These are phyloP conservation scores for Penicillium pulvis DNA, from an alignment of 495 filamentous ascomycete species.

Conservation along the genomic window DNA sequence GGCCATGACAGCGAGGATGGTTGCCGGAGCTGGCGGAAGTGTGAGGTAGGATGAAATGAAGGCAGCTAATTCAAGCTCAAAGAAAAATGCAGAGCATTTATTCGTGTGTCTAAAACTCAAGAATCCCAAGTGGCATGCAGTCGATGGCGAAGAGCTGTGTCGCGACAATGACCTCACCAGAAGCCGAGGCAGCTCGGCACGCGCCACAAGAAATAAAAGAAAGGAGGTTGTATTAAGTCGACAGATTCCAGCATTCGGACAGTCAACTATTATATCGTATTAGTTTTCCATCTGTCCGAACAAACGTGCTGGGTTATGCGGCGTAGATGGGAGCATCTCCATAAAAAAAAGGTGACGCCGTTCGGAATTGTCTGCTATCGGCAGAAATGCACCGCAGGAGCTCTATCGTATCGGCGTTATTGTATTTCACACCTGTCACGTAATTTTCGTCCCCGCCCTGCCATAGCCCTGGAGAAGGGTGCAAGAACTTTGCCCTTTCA, in stretches of 20 bases:
- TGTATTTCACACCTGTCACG: slow-evolving; percentile 1
- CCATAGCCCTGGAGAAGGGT: background rate
- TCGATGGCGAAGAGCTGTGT: background rate
- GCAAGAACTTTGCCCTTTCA: background rate
- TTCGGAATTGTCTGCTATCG: slow-evolving; percentile 7
- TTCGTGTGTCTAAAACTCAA: background rate
- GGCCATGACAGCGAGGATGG: slow-evolving; percentile 6
- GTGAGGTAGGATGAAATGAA: background rate
- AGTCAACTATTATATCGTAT: background rate
- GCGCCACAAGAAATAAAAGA: background rate
- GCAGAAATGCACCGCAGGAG: background rate
- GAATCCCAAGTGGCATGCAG: background rate
- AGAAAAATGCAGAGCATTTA: background rate
- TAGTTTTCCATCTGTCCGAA: slow-evolving; percentile 18
- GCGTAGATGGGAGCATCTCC: slow-evolving; percentile 44
- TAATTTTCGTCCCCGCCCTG: background rate
- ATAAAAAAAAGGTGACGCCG: slow-evolving; percentile 18
- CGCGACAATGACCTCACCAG: slow-evolving; percentile 12
- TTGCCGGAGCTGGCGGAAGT: background rate
- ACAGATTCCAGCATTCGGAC: background rate
- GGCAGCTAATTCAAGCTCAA: background rate
- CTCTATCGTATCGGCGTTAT: slow-evolving; percentile 1
- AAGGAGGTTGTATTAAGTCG: background rate
- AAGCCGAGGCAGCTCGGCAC: slow-evolving; percentile 6
- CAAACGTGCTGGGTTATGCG: slow-evolving; percentile 44